Evolutionary conservation across 371 early-diverging fungal species (phyloP).

Genomic region (Rhizopus arrhizus): DNA sequence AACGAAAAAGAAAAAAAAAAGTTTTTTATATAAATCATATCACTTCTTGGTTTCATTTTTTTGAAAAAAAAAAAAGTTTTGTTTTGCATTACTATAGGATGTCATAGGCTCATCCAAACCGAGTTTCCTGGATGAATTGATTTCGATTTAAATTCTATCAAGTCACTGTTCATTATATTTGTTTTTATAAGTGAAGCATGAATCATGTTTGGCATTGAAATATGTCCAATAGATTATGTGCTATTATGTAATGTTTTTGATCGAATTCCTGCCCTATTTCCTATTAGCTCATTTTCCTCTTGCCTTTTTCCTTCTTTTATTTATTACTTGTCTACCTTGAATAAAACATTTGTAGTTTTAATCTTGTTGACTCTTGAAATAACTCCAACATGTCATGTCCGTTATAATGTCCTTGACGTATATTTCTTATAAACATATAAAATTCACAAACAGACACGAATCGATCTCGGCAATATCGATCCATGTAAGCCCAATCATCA

Average conservation of each 20-base stretch:
- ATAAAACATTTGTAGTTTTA: slow-evolving; percentile 90
- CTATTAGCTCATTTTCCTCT: slow-evolving; percentile 19
- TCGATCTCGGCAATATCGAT: slow-evolving; percentile 83
- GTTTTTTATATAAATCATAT: slow-evolving; percentile 2
- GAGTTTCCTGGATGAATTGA: slow-evolving; percentile 25
- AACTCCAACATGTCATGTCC: slow-evolving; percentile 74
- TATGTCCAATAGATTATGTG: no score
- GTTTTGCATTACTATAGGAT: neutral
- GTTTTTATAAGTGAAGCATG: no score
- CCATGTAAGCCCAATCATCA: slow-evolving; percentile 86
- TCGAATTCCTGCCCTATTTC: slow-evolving; percentile 29
- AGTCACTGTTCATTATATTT: neutral
- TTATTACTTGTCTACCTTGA: slow-evolving; percentile 47
- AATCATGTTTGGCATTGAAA: no score
- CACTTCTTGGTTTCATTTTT: neutral
- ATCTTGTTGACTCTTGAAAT: slow-evolving; percentile 72
- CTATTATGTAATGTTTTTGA: no score
- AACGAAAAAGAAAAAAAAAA: slow-evolving; percentile 9
- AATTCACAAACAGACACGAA: slow-evolving; percentile 91
- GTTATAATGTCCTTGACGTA: slow-evolving; percentile 82
- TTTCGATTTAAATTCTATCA: neutral
- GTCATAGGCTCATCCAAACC: slow-evolving; percentile 15
- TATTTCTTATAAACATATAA: slow-evolving; percentile 86
- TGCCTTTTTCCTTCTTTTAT: no score
- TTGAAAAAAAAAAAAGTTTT: neutral